Percentiles rank a stretch among this genome's conserved stretches.
phyloP scores from a whole-genome alignment of 2,329 filamentous ascomycete species.

The Pseudonectria buxi region DNA sequence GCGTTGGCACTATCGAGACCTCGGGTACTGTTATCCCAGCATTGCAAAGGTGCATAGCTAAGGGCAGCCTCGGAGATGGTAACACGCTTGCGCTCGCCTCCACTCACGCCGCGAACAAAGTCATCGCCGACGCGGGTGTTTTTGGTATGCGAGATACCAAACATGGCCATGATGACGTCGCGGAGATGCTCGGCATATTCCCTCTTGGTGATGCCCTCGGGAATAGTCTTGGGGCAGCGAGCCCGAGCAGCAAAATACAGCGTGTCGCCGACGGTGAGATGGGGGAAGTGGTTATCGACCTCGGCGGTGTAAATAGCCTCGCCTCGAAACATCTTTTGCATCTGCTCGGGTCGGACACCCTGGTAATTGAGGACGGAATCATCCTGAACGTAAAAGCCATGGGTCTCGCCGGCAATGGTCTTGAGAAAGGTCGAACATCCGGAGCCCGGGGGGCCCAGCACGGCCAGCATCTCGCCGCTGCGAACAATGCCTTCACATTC shows the following conservation, averaged over 20 bases:
- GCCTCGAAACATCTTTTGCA: neutral
- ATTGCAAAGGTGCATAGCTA: slow-evolving; percentile 35
- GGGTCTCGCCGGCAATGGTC: slow-evolving; percentile 46
- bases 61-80: slow-evolving; percentile 63
- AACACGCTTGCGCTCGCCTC: slow-evolving; percentile 69
- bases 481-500: slow-evolving; percentile 58
- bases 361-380: slow-evolving; percentile 1
- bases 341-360: slow-evolving; percentile 1
- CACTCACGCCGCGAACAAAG: slow-evolving; percentile 61
- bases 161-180: slow-evolving; percentile 52
- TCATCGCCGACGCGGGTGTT: slow-evolving; percentile 66
- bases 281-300: slow-evolving; percentile 29
- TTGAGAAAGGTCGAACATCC: slow-evolving; percentile 63
- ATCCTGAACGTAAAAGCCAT: slow-evolving; percentile 53
- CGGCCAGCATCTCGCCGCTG: slow-evolving; percentile 64
- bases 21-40: slow-evolving; percentile 18
- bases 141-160: slow-evolving; percentile 65
- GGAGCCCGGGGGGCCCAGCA: slow-evolving; percentile 52
- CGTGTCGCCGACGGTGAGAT: slow-evolving; percentile 56
- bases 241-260: slow-evolving; percentile 55
- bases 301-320: slow-evolving; percentile 3
- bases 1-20: slow-evolving; percentile 13
- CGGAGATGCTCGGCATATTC: slow-evolving; percentile 51
- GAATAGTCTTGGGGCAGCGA: slow-evolving; percentile 52
- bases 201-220: slow-evolving; percentile 42